Evolutionary conservation across 352 stramenopile genomes (phyloP), one percentile per base, ranked within the genome.

Genomic region (Phytophthora cactorum): DNA sequence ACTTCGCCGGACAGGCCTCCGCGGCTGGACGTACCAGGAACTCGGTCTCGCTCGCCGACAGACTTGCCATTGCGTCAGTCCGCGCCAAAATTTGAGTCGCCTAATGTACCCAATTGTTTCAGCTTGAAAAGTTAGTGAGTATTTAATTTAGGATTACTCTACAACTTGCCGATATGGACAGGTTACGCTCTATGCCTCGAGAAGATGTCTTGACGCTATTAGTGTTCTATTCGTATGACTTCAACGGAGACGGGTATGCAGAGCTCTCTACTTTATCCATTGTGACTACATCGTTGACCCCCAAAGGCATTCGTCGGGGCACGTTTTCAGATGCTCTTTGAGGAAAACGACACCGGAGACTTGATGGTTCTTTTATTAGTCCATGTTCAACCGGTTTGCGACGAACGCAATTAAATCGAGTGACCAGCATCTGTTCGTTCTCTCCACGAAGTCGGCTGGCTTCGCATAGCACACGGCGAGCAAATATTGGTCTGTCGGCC

Each of bases 21-120:
- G 22, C 31, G 25, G 32, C 39, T 49, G 22, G 15, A 74, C 77
- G 34, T 56, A 92, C 86, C 66, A 92, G 62, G 70, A 95, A 95
- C 78, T 95, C 87, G 44, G 86, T 89, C 74, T 93, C 87, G 60
- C 82, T 91, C 34, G 83, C 83, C 15, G 75, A 68, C 12, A 79
- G 49, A 55, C 64, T 74, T 38, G 75, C 54, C 75, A 82, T 82
- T 5, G 28, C 44, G 54, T 52, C 22, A 27, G 14, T 59, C 15
- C 29, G 61, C 53, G 44, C 51, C 43, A 54, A 64, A 60, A 49
- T 41, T 63, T 49, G 28, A 51, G 28, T 39, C 14, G 15, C 36
- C 2, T 15, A 31, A n/a, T 29, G 15, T 38, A 60, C 53, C 53
- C 53, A 52, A 44, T 44, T 22, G 22, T 52, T 8, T 44, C 25